These are phyloP conservation scores for Eutrema salsugineum DNA, from an alignment of 441 rosid genomes.

Conservation along the genomic window DNA sequence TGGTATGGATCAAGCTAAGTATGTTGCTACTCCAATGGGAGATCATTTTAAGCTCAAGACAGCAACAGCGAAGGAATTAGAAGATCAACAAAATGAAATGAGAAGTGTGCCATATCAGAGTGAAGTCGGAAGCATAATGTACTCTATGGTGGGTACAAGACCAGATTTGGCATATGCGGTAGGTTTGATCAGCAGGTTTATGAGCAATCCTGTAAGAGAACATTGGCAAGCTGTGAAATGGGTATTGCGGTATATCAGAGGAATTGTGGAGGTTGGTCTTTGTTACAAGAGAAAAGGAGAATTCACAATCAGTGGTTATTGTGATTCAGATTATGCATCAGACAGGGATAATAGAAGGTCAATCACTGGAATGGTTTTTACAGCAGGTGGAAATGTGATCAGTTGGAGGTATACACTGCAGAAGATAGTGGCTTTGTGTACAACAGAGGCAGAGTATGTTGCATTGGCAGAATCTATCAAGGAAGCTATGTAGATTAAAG, in stretches of 20 bases:
- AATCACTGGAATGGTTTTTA: background rate
- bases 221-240: background rate
- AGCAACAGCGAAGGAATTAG: too few species aligned
- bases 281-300: background rate
- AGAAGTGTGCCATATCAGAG: too few species aligned
- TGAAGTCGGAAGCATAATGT: too few species aligned
- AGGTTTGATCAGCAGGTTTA: too few species aligned
- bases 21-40: too few species aligned
- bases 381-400: accelerated
- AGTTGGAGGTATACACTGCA: background rate
- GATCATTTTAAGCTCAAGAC: too few species aligned
- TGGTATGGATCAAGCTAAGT: too few species aligned
- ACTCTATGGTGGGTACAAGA: too few species aligned
- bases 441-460: background rate
- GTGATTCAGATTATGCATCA: background rate
- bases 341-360: background rate
- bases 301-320: background rate
- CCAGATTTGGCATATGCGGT: too few species aligned
- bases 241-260: background rate
- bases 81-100: too few species aligned
- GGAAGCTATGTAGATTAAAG: background rate
- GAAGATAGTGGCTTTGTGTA: background rate
- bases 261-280: accelerated
- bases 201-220: background rate
- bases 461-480: background rate